Evolutionary conservation across 441 rosid species (phyloP), one percentile per base, ranked within the genome.

Genomic region (Adansonia madagascariensis): DNA sequence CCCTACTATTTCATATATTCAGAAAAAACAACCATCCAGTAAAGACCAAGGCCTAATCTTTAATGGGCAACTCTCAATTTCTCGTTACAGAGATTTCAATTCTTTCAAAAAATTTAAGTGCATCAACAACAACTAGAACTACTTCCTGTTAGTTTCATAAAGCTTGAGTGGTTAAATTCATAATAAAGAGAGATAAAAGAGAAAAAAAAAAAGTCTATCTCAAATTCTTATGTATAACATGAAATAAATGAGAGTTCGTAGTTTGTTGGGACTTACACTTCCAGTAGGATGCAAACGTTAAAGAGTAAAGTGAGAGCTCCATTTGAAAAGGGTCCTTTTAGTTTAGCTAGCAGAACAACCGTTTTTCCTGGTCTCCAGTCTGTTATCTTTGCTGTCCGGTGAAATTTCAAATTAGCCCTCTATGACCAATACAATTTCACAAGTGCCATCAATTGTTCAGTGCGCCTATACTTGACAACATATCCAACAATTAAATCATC

Each of bases 291-390:
- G 82, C 75, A 66, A 81, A 74, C 7, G 85, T 80, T 55, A 82
- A 64, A 65, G 82, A 73, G 57, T 53, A 89, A 35, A 87, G 35
- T 22, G 85, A 82, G 80, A 87, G 85, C 83, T 87, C 93, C 95
- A 89, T 88, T 71, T 44, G 56, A 64, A 62, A 64, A 43, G 76
- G 64, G 56, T 2, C 56, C 56, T 65, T 65, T 46, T 10, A 22
- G 1, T 69, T 52, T 74, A 1, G 71, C 77, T 67, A 60, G 57
- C 47, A 24, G 59, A 69, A 49, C 8, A 71, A 52, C 20, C 71
- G 76, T 62, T 31, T 67, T 75, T 60, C 15, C 52, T 35, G 20
- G 47, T 60, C 74, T 77, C 71, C 18, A 8, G 64, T 69, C 52
- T 71, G 80, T 83, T 80, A 82, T 82, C 85, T 63, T 55, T 10